Evolutionary conservation across 768 basidiomycete species (phyloP), one percentile per base, ranked within the genome.

Genomic region (Harrya chromipes): DNA sequence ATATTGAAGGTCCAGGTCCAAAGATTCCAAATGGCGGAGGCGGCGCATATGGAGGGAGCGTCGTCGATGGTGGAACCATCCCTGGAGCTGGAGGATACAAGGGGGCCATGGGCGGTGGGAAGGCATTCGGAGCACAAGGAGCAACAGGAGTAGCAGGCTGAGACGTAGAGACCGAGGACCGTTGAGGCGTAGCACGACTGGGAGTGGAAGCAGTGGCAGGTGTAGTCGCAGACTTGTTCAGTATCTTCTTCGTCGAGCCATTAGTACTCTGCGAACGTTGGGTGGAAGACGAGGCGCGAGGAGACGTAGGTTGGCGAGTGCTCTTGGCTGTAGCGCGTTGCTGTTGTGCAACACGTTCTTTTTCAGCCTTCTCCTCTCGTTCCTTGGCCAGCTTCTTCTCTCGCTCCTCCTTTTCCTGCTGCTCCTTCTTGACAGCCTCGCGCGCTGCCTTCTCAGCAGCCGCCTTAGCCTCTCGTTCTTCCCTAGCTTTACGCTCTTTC

Each of bases 371-470:
- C 44, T 82, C 84, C 42, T 76, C 78, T 51, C 82, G 80, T 66
- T 85, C 85, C 57, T 79, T 84, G 46, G 78, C 76, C 49, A 80
- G 70, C 43, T 81, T 84, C 65, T 80, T 79, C 58, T 82, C 80
- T 49, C 86, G 84, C 54, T 87, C 87, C 59, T 79, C 80, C 64
- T 77, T 80, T 53, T 81, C 81, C 77, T 59, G 73, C 46, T 77
- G 73, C 46, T 79, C 75, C 44, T 70, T 73, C 56, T 60, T 63
- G 11, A 57, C 68, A 41, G 61, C 56, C 51, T 70, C 71, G 26
- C 69, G 71, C 43, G 68, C 68, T 14, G 70, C 80, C 43, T 78
- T 74, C 46, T 84, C 83, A 35, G 70, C 69, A 40, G 74, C 72
- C 40, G 64, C 64, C 57, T 73, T 79, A 23, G 77, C 79, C 60